Evolutionary conservation across 1,284 basidiomycete species (phyloP).

Genomic region (Ceratobasidium sp.): DNA sequence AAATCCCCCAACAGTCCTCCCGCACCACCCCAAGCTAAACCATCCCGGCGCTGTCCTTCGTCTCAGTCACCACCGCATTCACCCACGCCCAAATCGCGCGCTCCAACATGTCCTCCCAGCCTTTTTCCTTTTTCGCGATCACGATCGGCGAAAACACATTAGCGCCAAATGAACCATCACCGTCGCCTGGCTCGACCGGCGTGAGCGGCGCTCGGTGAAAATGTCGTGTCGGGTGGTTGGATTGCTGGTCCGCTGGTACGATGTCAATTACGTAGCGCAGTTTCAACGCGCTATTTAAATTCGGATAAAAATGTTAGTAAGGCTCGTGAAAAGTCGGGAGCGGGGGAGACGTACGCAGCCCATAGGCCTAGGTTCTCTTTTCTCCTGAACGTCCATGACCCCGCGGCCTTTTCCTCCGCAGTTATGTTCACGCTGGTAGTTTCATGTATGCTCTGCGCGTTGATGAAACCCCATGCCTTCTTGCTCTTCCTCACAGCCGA

Average conservation of each 20-base stretch:
- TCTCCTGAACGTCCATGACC: slow-evolving; percentile 81
- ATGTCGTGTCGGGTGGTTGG: slow-evolving; percentile 49
- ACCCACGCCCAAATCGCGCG: slow-evolving; percentile 72
- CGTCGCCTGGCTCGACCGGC: slow-evolving; percentile 50
- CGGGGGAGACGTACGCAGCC: slow-evolving; percentile 70
- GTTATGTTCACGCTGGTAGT: slow-evolving; percentile 51
- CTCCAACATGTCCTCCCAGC: slow-evolving; percentile 85
- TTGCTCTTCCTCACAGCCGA: slow-evolving; percentile 77
- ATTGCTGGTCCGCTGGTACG: slow-evolving; percentile 47
- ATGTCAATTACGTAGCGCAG: slow-evolving; percentile 74
- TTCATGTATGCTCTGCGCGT: slow-evolving; percentile 79
- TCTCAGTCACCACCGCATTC: slow-evolving; percentile 73
- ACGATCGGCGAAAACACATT: slow-evolving; percentile 62
- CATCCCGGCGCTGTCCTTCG: background rate
- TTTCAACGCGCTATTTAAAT: slow-evolving; percentile 71
- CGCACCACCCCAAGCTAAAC: background rate
- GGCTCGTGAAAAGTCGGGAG: slow-evolving; percentile 1
- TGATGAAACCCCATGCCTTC: slow-evolving; percentile 89
- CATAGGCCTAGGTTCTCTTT: slow-evolving; percentile 84
- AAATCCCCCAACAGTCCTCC: background rate
- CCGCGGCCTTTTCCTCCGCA: slow-evolving; percentile 51
- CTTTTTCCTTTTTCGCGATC: slow-evolving; percentile 75
- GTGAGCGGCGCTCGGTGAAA: slow-evolving; percentile 51
- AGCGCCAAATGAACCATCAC: slow-evolving; percentile 44
- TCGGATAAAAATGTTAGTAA: background rate